phyloP scores from a whole-genome alignment of 2,329 filamentous ascomycete genomes.

The Thermoascus crustaceus region DNA sequence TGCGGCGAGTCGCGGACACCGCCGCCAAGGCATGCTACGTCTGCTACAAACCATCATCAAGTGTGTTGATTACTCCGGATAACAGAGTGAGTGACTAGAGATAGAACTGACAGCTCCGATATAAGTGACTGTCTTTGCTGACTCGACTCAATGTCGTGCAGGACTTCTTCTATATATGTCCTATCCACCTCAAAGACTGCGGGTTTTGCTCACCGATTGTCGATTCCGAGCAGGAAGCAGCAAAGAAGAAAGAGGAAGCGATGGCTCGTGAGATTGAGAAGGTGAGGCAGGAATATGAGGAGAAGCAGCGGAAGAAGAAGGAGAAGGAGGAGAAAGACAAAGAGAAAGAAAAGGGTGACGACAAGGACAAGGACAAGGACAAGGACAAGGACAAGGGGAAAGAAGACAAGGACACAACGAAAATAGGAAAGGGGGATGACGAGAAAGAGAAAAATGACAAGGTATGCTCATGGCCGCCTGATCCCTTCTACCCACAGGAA shows the following conservation, averaged over 20 bases:
- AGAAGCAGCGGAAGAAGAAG: conserved; percentile 65
- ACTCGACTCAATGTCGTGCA: too few species aligned
- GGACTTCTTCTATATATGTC: conserved; percentile 92
- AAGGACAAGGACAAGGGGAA: conserved; percentile 35
- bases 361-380: conserved; percentile 37
- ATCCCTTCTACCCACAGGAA: conserved; percentile 4
- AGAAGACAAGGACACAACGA: conserved; percentile 31
- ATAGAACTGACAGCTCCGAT: too few species aligned
- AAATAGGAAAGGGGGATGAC: conserved; percentile 30
- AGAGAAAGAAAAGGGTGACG: conserved; percentile 39
- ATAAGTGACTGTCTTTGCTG: background rate
- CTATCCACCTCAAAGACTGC: conserved; percentile 70
- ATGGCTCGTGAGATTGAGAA: conserved; percentile 40
- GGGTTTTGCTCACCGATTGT: conserved; percentile 62
- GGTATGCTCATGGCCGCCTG: conserved; percentile 25
- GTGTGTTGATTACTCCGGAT: conserved; percentile 80
- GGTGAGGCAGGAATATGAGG: conserved; percentile 55
- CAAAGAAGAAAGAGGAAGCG: conserved; percentile 35
- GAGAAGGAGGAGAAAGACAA: conserved; percentile 49
- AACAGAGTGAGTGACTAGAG: conserved; percentile 61
- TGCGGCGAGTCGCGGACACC: conserved; percentile 79
- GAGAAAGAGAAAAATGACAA: conserved; percentile 48
- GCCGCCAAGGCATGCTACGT: conserved; percentile 78
- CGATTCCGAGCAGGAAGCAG: conserved; percentile 34
- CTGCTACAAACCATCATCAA: conserved; percentile 81